Evolutionary conservation across 352 stramenopile species (phyloP).

Genomic region (Pythium myriotylum): DNA sequence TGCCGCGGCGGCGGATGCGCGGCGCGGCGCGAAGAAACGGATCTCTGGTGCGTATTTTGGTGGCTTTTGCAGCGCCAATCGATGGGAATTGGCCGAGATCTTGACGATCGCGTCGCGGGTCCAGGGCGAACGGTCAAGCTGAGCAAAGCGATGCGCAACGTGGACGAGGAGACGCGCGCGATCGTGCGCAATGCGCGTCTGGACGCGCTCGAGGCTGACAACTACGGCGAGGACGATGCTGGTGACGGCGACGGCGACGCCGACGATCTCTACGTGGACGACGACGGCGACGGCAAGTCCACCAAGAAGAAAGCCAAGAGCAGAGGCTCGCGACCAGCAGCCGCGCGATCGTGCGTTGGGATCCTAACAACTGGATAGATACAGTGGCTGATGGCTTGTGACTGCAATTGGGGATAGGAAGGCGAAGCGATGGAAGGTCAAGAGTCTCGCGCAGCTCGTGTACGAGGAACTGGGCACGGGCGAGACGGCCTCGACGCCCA

Average conservation of each 20-base stretch:
- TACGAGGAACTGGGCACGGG: slow-evolving; percentile 65
- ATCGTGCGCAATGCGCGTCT: slow-evolving; percentile 85
- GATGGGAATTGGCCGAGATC: slow-evolving; percentile 7
- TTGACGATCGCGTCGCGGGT: neutral
- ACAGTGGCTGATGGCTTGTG: slow-evolving; percentile 10
- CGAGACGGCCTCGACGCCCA: slow-evolving; percentile 33
- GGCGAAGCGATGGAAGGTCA: slow-evolving; percentile 72
- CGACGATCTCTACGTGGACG: slow-evolving; percentile 79
- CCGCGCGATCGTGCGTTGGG: slow-evolving; percentile 12
- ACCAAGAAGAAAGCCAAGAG: slow-evolving; percentile 30
- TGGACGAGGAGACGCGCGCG: slow-evolving; percentile 82
- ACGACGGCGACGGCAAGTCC: slow-evolving; percentile 45
- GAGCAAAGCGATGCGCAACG: slow-evolving; percentile 80
- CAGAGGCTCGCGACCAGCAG: slow-evolving; percentile 7
- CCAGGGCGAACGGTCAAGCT: slow-evolving; percentile 73
- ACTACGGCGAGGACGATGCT: slow-evolving; percentile 76
- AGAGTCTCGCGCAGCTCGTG: slow-evolving; percentile 86
- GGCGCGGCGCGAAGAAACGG: slow-evolving; percentile 47
- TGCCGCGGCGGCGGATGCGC: slow-evolving; percentile 2
- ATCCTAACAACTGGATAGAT: too few species aligned
- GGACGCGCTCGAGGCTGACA: slow-evolving; percentile 89
- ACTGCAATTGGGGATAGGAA: slow-evolving; percentile 9
- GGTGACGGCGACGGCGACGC: slow-evolving; percentile 41
- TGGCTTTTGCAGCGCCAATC: neutral
- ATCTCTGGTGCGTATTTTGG: slow-evolving; percentile 49